Evolutionary conservation across 2,329 filamentous ascomycete genomes (phyloP), one percentile per base, ranked within the genome.

Genomic region (Calonectria pseudoturangicola): DNA sequence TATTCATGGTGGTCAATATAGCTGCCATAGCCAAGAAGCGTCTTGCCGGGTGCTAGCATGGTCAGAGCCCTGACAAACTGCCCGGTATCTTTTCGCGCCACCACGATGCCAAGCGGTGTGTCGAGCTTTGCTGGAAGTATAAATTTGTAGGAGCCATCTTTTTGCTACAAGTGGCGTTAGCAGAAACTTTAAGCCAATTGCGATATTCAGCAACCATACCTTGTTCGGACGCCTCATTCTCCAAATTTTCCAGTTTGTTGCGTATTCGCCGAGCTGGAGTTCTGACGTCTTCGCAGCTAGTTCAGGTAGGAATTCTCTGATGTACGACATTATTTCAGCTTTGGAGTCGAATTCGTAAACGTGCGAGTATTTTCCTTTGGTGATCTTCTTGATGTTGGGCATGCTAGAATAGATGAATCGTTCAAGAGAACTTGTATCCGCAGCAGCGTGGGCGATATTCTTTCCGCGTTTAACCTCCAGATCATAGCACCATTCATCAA

Each of bases 161-260:
- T 36, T 16, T 60, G n/a, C 33, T 60, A 18, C 4, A 33, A 27
- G 3, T 48, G 45, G n/a, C 18, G 21, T 41, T 15, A 60, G 54
- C 27, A 16, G 13, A 7, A 16, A 16, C 4, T 16, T 16, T 10
- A 58, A 39, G 25, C 25, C 21, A 21, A 21, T 21, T 21, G 21
- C 21, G 21, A 21, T 21, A 21, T 21, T 21, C 21, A 5, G n/a
- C 39, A 18, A 9, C 15, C 33, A 1, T 41, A 60, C 54, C 54
- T 60, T 60, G 21, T 41, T 60, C 12, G 54, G 54, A 21, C 54
- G 54, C 8, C 54, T 60, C 21, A 41, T 60, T 21, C 39, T 60
- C 54, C 54, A 60, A 27, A 18, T 18, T 60, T 60, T 60, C 54
- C 54, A 60, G 21, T 41, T 60, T 21, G 33, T 60, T 18, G 54